Conservation (phyloP, 352 stramenopile genomes). For the Pythium biforme region DNA sequence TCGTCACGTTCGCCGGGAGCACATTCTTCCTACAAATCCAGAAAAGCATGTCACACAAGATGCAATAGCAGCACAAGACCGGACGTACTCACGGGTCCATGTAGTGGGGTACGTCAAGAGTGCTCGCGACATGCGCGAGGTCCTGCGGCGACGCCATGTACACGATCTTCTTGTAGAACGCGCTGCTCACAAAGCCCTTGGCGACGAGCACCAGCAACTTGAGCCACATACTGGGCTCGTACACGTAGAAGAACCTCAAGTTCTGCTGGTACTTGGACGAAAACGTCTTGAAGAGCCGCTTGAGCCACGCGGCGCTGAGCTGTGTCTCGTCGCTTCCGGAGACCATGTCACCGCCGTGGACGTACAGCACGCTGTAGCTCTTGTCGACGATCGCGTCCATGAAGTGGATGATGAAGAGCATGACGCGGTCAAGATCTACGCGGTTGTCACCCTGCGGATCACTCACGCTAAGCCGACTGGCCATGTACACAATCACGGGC, state of each 20-base stretch:
- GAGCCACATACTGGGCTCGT: constrained; percentile 70
- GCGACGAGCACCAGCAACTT: constrained; percentile 72
- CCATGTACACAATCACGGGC: constrained; percentile 73
- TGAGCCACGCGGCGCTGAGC: constrained; percentile 60
- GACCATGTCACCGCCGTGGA: constrained; percentile 42
- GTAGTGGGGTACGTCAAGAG: constrained; percentile 45
- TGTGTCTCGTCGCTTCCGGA: constrained; percentile 47
- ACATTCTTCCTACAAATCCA: constrained; percentile 12
- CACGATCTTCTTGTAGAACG: constrained; percentile 79
- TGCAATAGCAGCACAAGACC: background rate
- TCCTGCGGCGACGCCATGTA: constrained; percentile 55
- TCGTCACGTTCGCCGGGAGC: background rate
- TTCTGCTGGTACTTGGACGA: constrained; percentile 54
- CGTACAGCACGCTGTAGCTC: constrained; percentile 68
- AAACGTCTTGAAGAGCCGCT: constrained; percentile 63
- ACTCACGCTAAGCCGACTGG: constrained; percentile 41
- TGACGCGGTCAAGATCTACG: constrained; percentile 64
- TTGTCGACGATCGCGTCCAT: constrained; percentile 62
- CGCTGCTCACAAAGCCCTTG: constrained; percentile 55
- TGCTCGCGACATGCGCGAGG: constrained; percentile 48
- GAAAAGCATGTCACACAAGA: background rate
- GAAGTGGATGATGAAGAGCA: constrained; percentile 68
- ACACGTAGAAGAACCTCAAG: constrained; percentile 77
- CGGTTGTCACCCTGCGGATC: constrained; percentile 47
- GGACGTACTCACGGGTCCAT: constrained; percentile 40